Base-by-base conservation (phyloP, 106 monocot genomes). In the Ottelia alismoides region DNA sequence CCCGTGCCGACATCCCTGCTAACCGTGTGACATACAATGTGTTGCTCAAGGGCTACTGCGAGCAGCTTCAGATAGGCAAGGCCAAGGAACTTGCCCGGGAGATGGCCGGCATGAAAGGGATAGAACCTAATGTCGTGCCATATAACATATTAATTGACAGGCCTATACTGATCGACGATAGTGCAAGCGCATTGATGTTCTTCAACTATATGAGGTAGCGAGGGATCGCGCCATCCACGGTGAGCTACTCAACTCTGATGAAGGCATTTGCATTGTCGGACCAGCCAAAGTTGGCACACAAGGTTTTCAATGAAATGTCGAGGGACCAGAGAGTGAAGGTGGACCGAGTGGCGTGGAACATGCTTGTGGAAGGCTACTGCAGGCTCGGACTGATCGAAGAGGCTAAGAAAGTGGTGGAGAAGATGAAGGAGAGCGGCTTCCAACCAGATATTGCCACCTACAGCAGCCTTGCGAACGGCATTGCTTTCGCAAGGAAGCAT, bases 211-310 rank as follows among this genome's bases (percentile, higher is more conserved):
- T 89, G 89, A 52, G 89, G 11, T 74, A 71, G 58, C 73, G 71
- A 1, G 79, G 83, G 48, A 89, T 89, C 29, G 71, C 83, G 2
- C 89, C 83, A 19, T 71, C 75, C 2, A 74, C 69, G 46, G 79
- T 80, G 20, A 89, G 89, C 65, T 89, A 89, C 76, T 83, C 89
- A 17, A 89, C 89, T 5, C 49, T 84, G 56, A 89, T 89, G 89
- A 89, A 89, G 69, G 89, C 83, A 5, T 89, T 89, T 43, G 80
- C 79, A 22, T 44, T 83, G 22, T 68, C 83, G 16, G 89, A 74
- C 10, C 89, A 89, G 59, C 83, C 80, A 2, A 71, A 58, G 51
- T 56, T 84, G 2, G 79, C 89, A 2, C 73, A 80, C 49, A 71
- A 83, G 62, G 89, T 89, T 68, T 89, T 89, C 56, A 83, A 89